Percentiles rank a stretch among this genome's conserved stretches.
Conservation (phyloP, 495 filamentous ascomycete genomes). For the Thermochaetoides thermophila region DNA sequence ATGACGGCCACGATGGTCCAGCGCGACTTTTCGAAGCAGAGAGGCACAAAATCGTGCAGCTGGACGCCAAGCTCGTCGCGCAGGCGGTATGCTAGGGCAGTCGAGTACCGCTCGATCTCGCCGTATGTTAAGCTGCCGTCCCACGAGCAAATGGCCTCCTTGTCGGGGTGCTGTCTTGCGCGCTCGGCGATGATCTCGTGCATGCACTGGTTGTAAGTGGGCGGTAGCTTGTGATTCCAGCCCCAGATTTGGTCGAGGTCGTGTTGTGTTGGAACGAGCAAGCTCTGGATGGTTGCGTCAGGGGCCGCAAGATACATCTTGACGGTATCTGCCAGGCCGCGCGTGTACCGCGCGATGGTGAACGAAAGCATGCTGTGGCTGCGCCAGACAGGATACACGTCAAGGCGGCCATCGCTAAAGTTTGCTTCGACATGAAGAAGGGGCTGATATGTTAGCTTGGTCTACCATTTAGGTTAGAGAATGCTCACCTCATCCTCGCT, state of each 20-base stretch:
- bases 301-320: conserved; percentile 3
- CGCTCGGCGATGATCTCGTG: conserved; percentile 26
- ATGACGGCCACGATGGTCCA: conserved; percentile 35
- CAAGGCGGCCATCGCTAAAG: not conserved
- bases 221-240: conserved; percentile 21
- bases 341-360: conserved; percentile 3
- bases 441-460: too few species aligned
- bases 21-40: conserved; percentile 41
- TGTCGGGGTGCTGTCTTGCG: conserved; percentile 24
- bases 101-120: conserved; percentile 35
- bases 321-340: conserved; percentile 5
- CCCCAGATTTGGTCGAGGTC: conserved; percentile 21
- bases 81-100: conserved; percentile 15
- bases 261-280: conserved; percentile 1
- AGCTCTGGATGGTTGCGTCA: not conserved
- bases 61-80: conserved; percentile 35
- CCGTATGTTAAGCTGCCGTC: conserved; percentile 44
- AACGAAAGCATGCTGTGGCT: conserved; percentile 5
- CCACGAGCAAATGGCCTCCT: conserved; percentile 29
- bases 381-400: conserved; percentile 3
- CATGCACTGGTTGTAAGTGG: conserved; percentile 19
- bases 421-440: conserved; percentile 4
- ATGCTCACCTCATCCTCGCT: conserved; percentile 3
- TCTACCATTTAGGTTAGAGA: too few species aligned
- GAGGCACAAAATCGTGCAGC: conserved; percentile 29